Evolutionary conservation across 2,329 filamentous ascomycete genomes (phyloP), one percentile per base, ranked within the genome.

Genomic region (Fusarium goolgardi): DNA sequence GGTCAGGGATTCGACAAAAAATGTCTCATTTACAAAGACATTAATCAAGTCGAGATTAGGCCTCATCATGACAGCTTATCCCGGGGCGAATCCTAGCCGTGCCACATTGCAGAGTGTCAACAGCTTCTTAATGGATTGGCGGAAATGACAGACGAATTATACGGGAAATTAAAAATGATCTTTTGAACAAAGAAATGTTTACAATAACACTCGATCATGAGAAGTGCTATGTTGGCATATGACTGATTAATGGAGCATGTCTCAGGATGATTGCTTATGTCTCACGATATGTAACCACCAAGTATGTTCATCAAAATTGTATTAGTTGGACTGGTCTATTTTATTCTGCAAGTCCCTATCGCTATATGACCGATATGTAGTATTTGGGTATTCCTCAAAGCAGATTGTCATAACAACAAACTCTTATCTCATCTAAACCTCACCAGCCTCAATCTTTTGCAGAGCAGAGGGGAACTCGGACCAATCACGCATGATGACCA

Each of bases 71-170:
- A 90, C 89, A 7, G 88, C 87, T 0, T 90, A 91, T 75, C 91
- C 94, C 1, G 89, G 91, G 70, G 91, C 90, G 4, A 97, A 96
- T 75, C 94, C 95, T 0, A 94, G 90, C 65, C 85, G 96, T 35
- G 86, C 92, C 23, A 97, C 94, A 0, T 81, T 98, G 37, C 94
- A 97, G 78, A 95, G 93, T 70, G 91, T 98, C 7, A 97, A 98
- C 78, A 92, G 92, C 56, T 97, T 93, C 73, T 80, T 98, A 52
- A 95, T 98, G 88, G 85, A 85, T 58, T 82, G 80, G 78, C 74
- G 75, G 45, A 78, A 64, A 75, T 69, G 60, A 76, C 20, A 8
- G 13, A 13, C 1, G 11, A 8, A 4, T 10, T 31, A 8, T n/a
- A 21, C 6, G 35, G 31, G 20, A 61, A 25, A n/a, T 35, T 13